phyloP scores from a whole-genome alignment of 1,284 basidiomycete species.

The Heterobasidion irregulare region DNA sequence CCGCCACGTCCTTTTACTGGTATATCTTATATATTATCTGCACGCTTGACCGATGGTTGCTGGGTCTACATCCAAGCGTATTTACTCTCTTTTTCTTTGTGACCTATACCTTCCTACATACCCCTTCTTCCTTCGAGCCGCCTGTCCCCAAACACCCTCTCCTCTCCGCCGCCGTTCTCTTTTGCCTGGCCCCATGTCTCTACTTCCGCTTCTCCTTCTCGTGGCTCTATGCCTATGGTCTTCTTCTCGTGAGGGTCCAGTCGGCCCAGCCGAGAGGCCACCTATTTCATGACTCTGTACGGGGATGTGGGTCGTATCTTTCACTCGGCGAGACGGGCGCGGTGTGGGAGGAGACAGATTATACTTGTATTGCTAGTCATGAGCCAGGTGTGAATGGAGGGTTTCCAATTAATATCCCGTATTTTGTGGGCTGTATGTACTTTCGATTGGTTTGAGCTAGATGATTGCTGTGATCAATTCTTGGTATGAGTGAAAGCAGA shows the following conservation, averaged over 20 bases:
- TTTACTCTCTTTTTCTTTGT: background rate
- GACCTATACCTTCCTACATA: background rate
- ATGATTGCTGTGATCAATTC: too few species aligned
- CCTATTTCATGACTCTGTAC: too few species aligned
- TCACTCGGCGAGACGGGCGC: background rate
- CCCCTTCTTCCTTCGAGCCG: background rate
- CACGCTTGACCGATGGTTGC: background rate
- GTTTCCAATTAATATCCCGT: background rate
- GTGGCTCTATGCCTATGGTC: background rate
- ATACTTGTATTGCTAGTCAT: background rate
- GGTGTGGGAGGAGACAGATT: background rate
- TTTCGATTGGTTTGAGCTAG: background rate
- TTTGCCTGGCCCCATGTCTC: background rate
- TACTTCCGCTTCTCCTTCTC: background rate
- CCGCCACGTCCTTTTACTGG: too few species aligned
- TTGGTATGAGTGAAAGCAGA: too few species aligned
- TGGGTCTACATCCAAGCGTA: background rate
- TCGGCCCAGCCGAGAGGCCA: too few species aligned
- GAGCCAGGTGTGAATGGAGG: background rate
- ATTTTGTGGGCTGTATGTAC: background rate
- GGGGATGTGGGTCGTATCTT: background rate
- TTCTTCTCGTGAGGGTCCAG: too few species aligned
- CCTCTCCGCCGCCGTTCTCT: background rate
- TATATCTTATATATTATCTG: slow-evolving; percentile 1
- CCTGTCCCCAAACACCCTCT: background rate